phyloP scores from a whole-genome alignment of 2,329 filamentous ascomycete species.

The Aspergillus thermomutatus region DNA sequence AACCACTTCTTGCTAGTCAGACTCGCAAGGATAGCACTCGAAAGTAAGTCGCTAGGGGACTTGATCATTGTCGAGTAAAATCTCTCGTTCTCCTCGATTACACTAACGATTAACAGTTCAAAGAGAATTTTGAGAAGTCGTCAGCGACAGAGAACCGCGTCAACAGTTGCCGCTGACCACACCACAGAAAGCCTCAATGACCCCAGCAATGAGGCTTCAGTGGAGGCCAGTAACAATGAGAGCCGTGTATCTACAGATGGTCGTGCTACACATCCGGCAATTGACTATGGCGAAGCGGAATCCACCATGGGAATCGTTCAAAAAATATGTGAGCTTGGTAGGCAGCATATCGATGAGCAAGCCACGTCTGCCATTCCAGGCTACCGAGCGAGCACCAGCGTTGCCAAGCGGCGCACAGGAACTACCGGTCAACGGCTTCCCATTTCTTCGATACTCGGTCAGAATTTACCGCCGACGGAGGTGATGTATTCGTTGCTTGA shows the following conservation, averaged over 20 bases:
- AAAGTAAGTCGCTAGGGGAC: conserved; percentile 7
- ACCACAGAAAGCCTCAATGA: not conserved
- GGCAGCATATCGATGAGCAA: conserved; percentile 25
- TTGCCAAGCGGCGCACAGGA: not conserved
- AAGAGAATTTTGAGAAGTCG: not conserved
- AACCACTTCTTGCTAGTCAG: conserved; percentile 2
- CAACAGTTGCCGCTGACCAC: not conserved
- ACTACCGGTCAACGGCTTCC: conserved; percentile 18
- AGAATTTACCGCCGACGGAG: conserved; percentile 26
- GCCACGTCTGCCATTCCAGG: conserved; percentile 36
- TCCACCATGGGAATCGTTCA: conserved; percentile 36
- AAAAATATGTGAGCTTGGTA: conserved; percentile 28
- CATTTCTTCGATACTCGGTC: conserved; percentile 26
- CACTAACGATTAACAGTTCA: not conserved
- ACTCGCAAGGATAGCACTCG: conserved; percentile 3
- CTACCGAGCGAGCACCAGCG: conserved; percentile 17
- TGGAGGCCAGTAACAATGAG: not conserved
- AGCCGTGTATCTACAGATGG: not conserved
- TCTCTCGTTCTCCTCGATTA: not conserved
- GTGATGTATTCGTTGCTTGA: conserved; percentile 34
- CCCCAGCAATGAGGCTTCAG: not conserved
- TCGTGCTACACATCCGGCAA: conserved; percentile 1
- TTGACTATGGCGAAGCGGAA: conserved; percentile 28
- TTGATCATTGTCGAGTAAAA: not conserved
- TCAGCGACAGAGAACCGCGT: not conserved